Base-by-base conservation (phyloP, 2,329 filamentous ascomycete species). In the Cadophora sp. region DNA sequence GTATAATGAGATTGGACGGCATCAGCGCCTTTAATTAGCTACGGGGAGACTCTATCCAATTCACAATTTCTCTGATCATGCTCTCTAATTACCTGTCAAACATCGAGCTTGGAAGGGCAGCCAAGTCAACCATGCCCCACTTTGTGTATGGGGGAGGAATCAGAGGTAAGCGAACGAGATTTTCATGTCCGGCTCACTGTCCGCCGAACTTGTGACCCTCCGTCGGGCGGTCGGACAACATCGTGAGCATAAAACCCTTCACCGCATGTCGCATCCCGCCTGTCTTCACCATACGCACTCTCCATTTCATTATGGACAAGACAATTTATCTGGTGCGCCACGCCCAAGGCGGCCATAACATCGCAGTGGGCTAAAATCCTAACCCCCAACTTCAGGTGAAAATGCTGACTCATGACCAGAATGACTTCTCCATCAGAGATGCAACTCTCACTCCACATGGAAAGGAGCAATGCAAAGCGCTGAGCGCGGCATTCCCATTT, bases 291-390 rank as follows among this genome's bases (percentile, higher is more conserved):
- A 34, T 6, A 51, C 26, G 12, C 14, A 14, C 11, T 37, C 26
- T 29, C 3, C 22, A 5, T 43, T 48, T 40, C 34, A 66, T 6
- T 16, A 67, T 67, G 65, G 24, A 19, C 26, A 72, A 72, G 37
- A 70, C 56, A 14, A 65, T 72, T 11, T 72, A 72, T 37, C 59
- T 72, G 3, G 86, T 92, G 74, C 89, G 91, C 79, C 91, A 93
- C 78, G 91, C 89, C 11, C 84, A 92, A 81, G 93, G 92, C 80
- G 87, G 87, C 76, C 94, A 97, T 84, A 97, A 97, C 79, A 85
- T 94, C 75, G 83, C 77, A 69, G 75, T 83, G 37, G 92, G 93
- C 80, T n/a, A n/a, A 89, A 93, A 76, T 77, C 81, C 71, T 19
- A 16, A 11, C 16, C 16, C 82, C 96, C 53, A 89, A 78, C 27